phyloP scores from a whole-genome alignment of 805 yeast genomes.

The Hanseniaspora lindneri region DNA sequence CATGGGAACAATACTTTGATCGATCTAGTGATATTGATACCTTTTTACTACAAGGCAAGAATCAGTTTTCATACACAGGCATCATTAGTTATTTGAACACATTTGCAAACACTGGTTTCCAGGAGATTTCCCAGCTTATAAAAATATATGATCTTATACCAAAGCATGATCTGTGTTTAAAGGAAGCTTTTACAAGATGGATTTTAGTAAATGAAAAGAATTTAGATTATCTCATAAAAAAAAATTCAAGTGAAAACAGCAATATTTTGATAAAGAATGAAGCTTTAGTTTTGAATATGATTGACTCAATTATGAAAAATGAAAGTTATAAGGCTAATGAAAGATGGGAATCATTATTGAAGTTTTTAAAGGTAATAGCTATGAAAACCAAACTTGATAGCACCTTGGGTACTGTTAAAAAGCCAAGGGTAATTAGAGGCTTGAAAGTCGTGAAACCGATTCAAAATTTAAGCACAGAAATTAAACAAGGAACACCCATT shows the following conservation, averaged over 20 bases:
- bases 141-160: conserved; percentile 12
- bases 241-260: conserved; percentile 25
- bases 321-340: not conserved
- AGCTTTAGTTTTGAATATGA: conserved; percentile 18
- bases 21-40: conserved; percentile 7
- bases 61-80: not conserved
- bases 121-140: not conserved
- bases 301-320: conserved; percentile 18
- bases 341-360: conserved; percentile 2
- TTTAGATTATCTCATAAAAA: conserved; percentile 15
- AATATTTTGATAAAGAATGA: conserved; percentile 23
- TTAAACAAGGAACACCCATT: not conserved
- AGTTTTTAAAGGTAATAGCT: not conserved
- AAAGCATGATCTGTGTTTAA: not conserved
- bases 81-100: conserved; percentile 9
- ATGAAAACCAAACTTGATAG: not conserved
- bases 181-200: conserved; percentile 1
- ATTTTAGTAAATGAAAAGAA: not conserved
- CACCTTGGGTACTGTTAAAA: not conserved
- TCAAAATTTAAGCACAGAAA: not conserved
- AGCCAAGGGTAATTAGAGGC: not conserved
- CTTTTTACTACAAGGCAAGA: not conserved
- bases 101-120: conserved; percentile 1
- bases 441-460: not conserved
- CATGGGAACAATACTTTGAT: conserved; percentile 1